Evolutionary conservation across 768 basidiomycete genomes (phyloP).

Genomic region (Porphyrellus cyaneotinctus): DNA sequence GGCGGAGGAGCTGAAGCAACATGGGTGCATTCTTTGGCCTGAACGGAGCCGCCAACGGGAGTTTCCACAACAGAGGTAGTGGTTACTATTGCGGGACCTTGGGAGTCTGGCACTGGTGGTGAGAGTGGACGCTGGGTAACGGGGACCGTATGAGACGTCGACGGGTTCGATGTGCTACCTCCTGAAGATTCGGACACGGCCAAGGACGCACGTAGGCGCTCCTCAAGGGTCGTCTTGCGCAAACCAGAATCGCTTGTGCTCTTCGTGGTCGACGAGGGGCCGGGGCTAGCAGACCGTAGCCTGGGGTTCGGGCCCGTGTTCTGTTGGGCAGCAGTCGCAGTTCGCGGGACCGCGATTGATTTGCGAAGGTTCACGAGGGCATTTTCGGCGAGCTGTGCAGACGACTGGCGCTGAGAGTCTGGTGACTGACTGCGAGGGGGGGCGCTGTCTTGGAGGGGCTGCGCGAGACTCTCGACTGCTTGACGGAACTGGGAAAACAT

Average conservation of each 20-base stretch:
- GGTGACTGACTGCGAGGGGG: slow-evolving; percentile 36
- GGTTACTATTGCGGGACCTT: slow-evolving; percentile 10
- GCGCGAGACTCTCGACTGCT: slow-evolving; percentile 67
- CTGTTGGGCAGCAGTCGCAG: slow-evolving; percentile 37
- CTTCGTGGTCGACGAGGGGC: slow-evolving; percentile 19
- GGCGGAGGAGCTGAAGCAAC: not conserved
- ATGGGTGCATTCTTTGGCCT: not conserved
- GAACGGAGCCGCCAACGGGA: not conserved
- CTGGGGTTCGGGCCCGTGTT: slow-evolving; percentile 9
- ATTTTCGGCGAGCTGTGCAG: slow-evolving; percentile 57
- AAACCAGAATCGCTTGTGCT: slow-evolving; percentile 19
- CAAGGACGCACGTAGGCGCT: slow-evolving; percentile 66
- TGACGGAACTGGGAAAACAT: slow-evolving; percentile 79
- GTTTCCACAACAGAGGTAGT: not conserved
- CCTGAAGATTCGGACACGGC: slow-evolving; percentile 53
- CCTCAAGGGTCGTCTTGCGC: slow-evolving; percentile 65
- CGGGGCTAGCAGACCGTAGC: slow-evolving; percentile 24
- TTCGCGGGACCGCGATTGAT: slow-evolving; percentile 52
- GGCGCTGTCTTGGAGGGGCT: slow-evolving; percentile 35
- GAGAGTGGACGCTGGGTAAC: slow-evolving; percentile 36
- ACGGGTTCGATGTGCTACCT: slow-evolving; percentile 38
- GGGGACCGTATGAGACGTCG: slow-evolving; percentile 30
- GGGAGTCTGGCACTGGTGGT: slow-evolving; percentile 45
- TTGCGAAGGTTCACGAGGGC: slow-evolving; percentile 60
- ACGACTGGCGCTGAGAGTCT: slow-evolving; percentile 35